Base-by-base conservation (phyloP, 768 basidiomycete genomes). In the Arthromyces matolae region DNA sequence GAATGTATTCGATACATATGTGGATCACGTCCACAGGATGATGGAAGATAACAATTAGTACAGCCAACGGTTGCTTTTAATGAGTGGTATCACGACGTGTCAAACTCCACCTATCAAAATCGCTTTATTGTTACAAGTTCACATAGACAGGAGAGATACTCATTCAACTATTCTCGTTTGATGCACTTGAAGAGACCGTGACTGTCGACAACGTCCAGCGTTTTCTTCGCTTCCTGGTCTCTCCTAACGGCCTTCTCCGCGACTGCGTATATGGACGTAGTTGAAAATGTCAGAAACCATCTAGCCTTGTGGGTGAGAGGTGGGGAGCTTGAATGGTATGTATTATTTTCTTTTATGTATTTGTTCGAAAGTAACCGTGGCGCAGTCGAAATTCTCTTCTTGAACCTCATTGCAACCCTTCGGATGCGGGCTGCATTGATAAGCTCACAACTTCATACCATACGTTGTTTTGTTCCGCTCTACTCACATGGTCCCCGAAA, bases 381-480 rank as follows among this genome's bases (percentile, higher is more conserved):
- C 41, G 45, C 57, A 90, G 87, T 65, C 83, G 81, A 58, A 74
- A 73, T 59, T 75, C 82, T 43, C 71, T 89, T 55, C 68, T 75
- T 59, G 66, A 73, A 42, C 75, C 78, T 27, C 86, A 88, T 63
- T 76, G 76, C 50, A 80, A 79, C 61, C 76, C 77, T 16, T 66
- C 75, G 48, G 76, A 83, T 64, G 64, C 76, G 4, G 70, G 68
- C 27, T 77, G 68, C 44, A 58, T 74, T 46, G 84, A 83, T 58
- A 67, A 76, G 19, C 72, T 90, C 28, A 78, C 78, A 10, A 84
- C 82, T 12, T 77, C 75, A 3, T 90, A 89, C 59, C 79, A 88
- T 57, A 79, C 84, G 4, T 73, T 91, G 34, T 58, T 89, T 9
- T 74, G 74, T 36, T 76, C 84, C 10, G 72, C 76, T 2, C 68